phyloP scores from a whole-genome alignment of 2,329 filamentous ascomycete species.

The Boeremia exigua region DNA sequence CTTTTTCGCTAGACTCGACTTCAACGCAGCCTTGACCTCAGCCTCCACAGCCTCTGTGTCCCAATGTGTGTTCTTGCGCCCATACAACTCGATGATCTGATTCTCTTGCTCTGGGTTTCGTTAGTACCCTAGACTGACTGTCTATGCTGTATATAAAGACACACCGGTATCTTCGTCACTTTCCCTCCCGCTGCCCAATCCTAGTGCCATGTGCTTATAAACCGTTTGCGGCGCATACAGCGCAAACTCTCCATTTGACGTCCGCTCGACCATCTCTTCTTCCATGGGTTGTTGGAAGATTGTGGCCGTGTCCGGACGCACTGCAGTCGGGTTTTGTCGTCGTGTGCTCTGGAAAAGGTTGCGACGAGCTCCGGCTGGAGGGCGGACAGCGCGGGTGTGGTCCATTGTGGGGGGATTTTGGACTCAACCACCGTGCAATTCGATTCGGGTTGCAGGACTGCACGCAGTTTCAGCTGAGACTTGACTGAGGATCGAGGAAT shows the following conservation, averaged over 20 bases:
- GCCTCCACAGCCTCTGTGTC: constrained; percentile 30
- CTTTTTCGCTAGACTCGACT: constrained; percentile 73
- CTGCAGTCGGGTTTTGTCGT: constrained; percentile 27
- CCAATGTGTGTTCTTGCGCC: constrained; percentile 39
- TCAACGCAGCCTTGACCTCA: constrained; percentile 57
- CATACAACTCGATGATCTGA: constrained; percentile 42
- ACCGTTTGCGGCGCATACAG: constrained; percentile 40
- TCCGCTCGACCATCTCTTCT: constrained; percentile 57
- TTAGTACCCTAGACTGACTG: not conserved
- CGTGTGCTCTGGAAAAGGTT: constrained; percentile 38
- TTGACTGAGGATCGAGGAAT: not conserved
- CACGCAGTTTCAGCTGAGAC: no score
- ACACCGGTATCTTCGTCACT: constrained; percentile 42
- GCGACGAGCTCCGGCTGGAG: constrained; percentile 35
- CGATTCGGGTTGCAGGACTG: not conserved
- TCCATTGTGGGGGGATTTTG: constrained; percentile 8
- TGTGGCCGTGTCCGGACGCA: constrained; percentile 29
- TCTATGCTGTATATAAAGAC: not conserved
- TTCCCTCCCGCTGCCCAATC: constrained; percentile 21
- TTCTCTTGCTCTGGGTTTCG: constrained; percentile 39
- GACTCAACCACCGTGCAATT: not conserved
- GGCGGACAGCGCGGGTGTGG: constrained; percentile 32
- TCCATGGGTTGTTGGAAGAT: constrained; percentile 30
- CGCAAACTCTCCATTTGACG: constrained; percentile 57
- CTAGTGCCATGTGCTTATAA: constrained; percentile 33